Conservation (phyloP, 352 stramenopile genomes). For the Globisporangium irregulare region DNA sequence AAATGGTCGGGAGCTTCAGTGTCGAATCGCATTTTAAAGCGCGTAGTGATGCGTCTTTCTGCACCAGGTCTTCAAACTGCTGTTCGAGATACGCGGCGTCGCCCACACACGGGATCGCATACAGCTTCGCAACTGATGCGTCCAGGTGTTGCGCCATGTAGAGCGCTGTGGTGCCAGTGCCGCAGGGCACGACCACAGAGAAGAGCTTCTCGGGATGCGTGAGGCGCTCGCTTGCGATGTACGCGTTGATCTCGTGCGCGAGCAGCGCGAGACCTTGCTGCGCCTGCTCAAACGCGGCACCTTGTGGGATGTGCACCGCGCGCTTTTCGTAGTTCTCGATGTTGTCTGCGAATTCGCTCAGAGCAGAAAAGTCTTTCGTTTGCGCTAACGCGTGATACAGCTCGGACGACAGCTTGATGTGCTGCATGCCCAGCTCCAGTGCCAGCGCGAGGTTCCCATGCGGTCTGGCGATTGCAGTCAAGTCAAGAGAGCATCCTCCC, state of each 20-base stretch:
- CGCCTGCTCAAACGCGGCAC: constrained; percentile 62
- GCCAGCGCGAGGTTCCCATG: constrained; percentile 47
- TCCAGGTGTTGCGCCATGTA: constrained; percentile 75
- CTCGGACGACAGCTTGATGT: constrained; percentile 43
- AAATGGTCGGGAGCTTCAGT: constrained; percentile 31
- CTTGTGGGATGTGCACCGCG: constrained; percentile 58
- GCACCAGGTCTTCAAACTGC: constrained; percentile 48
- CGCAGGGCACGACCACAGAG: constrained; percentile 66
- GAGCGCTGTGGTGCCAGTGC: constrained; percentile 75
- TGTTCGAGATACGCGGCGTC: constrained; percentile 49
- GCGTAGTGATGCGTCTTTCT: constrained; percentile 18
- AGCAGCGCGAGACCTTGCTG: constrained; percentile 54
- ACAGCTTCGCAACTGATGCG: constrained; percentile 34
- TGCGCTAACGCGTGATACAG: constrained; percentile 45
- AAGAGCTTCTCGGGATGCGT: constrained; percentile 25
- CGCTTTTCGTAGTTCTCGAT: neutral
- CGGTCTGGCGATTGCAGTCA: neutral
- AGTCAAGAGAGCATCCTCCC: neutral
- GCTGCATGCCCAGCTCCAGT: constrained; percentile 56
- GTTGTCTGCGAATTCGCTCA: constrained; percentile 6
- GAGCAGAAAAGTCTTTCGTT: constrained; percentile 36
- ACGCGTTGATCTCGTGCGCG: constrained; percentile 72
- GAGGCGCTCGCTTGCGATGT: constrained; percentile 22
- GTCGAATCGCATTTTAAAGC: constrained; percentile 3
- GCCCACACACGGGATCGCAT: constrained; percentile 72